Conservation (phyloP, 257 asterid genomes). For the Solanum pimpinellifolium region DNA sequence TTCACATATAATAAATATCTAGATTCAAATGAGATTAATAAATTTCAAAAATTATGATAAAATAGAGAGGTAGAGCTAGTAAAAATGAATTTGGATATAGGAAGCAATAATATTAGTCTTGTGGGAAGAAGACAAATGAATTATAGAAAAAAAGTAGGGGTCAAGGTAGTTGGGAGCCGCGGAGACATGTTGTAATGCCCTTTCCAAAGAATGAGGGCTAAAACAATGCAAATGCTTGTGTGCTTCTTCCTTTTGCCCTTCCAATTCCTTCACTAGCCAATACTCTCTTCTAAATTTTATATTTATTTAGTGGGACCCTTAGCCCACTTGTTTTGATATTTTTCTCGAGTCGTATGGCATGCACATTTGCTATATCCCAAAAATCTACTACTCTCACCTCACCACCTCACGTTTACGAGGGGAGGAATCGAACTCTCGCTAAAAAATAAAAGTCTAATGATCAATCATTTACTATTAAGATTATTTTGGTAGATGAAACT, state of each 20-base stretch:
- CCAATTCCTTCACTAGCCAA: not conserved
- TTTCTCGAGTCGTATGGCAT: not conserved
- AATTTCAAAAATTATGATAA: not conserved
- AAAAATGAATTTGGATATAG: too few relatives aligned
- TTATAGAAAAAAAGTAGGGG: not conserved
- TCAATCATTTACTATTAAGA: too few relatives aligned
- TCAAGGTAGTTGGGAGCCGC: not conserved
- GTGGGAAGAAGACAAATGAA: not conserved
- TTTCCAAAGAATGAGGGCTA: not conserved
- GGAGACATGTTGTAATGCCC: not conserved
- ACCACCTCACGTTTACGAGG: not conserved
- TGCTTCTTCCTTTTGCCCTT: not conserved
- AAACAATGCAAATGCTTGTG: not conserved
- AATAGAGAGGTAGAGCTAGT: too few relatives aligned
- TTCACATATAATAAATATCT: not conserved
- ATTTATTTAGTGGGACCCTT: not conserved
- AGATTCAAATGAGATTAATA: not conserved
- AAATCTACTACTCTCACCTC: not conserved
- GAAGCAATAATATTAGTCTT: too few relatives aligned
- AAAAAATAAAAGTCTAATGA: not conserved
- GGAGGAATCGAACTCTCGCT: fast-evolving
- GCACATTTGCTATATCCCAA: not conserved
- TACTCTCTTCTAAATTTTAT: not conserved
- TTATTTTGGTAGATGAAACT: not conserved
- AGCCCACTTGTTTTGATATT: not conserved